Evolutionary conservation across 495 filamentous ascomycete genomes (phyloP), one percentile per base, ranked within the genome.

Genomic region (Podospora anserina): DNA sequence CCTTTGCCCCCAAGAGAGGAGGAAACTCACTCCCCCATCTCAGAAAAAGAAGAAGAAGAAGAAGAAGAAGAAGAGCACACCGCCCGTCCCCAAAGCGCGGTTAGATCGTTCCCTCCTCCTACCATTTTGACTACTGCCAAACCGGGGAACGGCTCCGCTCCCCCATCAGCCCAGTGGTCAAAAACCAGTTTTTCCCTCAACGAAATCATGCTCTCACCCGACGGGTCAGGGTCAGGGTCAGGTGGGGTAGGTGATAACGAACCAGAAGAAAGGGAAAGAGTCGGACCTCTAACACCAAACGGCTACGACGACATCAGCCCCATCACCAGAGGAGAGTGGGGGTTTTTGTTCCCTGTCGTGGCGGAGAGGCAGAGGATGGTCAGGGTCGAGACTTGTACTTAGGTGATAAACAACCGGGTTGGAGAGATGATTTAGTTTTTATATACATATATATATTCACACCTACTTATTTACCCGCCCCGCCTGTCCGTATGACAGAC

Each of bases 231-330:
- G 39, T 6, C n/a, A 3, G 55, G 23, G 1, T 23, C 23, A 18
- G 55, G 3, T 11, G 61, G 61, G 19, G 62, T 5, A n/a, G 39
- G 23, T 23, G 23, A 23, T 23, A 23, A 49, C 9, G 39, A 49
- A 13, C 6, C 39, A 49, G 39, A 20, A 19, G 5, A 39, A 18
- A 56, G 56, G 4, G 63, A 66, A 20, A 66, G 64, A 55, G 55
- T 80, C 6, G 82, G 78, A 5, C 82, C 82, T 18, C 70, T 74
- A 76, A 87, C 84, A 66, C 85, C 84, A 9, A 86, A 87, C 68
- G 79, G 79, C 49, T 83, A 82, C 61, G 84, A 85, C 54, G 84
- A 87, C 61, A 83, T 86, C 58, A 84, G 82, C 32, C 85, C 84
- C 15, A 80, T 83, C 18, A 87, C 85, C 16, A 74, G 81, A 49